A percentile compares a stretch with the other conserved stretches of the same genome.
Conservation (phyloP, 805 yeast genomes). For the Teunomyces kruisii region DNA sequence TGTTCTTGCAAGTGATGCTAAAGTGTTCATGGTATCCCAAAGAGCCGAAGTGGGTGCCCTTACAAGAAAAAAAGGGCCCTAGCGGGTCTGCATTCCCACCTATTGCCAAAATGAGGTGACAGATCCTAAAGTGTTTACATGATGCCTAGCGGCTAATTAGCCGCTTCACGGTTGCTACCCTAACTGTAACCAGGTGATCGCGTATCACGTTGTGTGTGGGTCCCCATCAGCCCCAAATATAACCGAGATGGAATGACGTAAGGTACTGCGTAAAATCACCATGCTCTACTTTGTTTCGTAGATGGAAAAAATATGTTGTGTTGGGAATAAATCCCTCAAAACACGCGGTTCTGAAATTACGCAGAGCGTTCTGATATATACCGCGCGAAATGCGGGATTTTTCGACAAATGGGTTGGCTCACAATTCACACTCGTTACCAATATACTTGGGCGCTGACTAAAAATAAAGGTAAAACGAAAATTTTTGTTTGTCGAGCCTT, state of each 20-base stretch:
- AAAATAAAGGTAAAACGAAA: conserved; percentile 1
- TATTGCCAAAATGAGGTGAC: too few relatives aligned
- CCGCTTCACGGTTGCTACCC: background rate
- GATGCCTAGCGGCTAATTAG: too few relatives aligned
- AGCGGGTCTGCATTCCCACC: too few relatives aligned
- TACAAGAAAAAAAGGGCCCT: too few relatives aligned
- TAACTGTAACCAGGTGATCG: background rate
- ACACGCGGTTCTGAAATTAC: background rate
- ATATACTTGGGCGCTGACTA: background rate
- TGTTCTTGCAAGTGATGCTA: too few relatives aligned
- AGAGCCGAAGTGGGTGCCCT: too few relatives aligned
- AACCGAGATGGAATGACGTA: background rate
- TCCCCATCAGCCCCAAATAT: background rate
- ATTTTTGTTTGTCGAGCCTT: conserved; percentile 2
- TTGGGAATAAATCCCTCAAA: conserved; percentile 3
- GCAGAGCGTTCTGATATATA: background rate
- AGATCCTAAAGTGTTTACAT: too few relatives aligned
- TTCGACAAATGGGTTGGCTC: background rate
- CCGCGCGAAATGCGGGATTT: conserved; percentile 4
- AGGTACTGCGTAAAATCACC: background rate
- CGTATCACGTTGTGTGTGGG: background rate
- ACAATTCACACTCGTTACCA: background rate
- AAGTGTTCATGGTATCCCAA: too few relatives aligned
- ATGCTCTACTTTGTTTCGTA: background rate
- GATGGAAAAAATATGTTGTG: conserved; percentile 2